These are phyloP conservation scores for Emergomyces africanus DNA, from an alignment of 2,329 filamentous ascomycete species.

Conservation along the genomic window DNA sequence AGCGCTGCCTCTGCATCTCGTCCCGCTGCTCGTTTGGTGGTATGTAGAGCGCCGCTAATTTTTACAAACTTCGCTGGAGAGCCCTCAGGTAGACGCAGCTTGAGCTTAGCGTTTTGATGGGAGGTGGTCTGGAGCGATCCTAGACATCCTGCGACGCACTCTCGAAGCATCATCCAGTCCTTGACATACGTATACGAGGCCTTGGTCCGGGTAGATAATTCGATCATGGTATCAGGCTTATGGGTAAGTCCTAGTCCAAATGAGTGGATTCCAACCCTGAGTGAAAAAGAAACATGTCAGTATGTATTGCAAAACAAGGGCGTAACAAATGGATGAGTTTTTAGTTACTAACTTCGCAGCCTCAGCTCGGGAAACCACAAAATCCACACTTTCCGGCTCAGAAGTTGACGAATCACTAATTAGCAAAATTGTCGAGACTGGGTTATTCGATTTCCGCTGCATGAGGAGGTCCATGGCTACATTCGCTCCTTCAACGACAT, in stretches of 20 bases:
- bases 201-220: conserved; percentile 88
- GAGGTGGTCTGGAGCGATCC: conserved; percentile 86
- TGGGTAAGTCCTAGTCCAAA: conserved; percentile 95
- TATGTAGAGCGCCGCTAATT: conserved; percentile 90
- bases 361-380: conserved; percentile 91
- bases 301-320: conserved; percentile 1
- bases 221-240: conserved; percentile 98
- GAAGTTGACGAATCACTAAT: conserved; percentile 96
- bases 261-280: conserved; percentile 81
- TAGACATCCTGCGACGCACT: conserved; percentile 86
- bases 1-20: conserved; percentile 86
- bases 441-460: conserved; percentile 93
- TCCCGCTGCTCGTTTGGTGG: conserved; percentile 89
- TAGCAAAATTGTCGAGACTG: conserved; percentile 85
- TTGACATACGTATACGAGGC: conserved; percentile 97
- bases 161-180: conserved; percentile 99
- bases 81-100: conserved; percentile 84
- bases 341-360: conserved; percentile 66
- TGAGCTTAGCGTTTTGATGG: conserved; percentile 97
- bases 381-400: conserved; percentile 90
- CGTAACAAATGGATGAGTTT: neutral
- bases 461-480: conserved; percentile 97
- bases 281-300: conserved; percentile 14
- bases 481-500: conserved; percentile 95
- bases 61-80: conserved; percentile 98